phyloP scores from a whole-genome alignment of 2,329 filamentous ascomycete species.

The Fusarium sublunatum region DNA sequence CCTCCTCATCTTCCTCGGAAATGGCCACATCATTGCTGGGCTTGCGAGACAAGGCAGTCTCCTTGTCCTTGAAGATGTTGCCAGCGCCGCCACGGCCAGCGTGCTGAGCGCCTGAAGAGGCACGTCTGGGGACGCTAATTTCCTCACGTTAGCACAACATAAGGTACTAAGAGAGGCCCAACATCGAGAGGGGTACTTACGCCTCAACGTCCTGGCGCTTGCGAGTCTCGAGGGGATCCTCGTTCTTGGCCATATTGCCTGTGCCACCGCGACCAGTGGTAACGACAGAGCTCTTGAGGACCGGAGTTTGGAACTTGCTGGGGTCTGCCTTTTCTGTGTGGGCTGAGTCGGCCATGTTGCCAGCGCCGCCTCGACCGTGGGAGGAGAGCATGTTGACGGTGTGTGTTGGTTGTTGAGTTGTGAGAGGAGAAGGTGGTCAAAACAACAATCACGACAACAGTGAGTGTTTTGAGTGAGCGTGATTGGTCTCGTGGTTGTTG shows the following conservation, averaged over 20 bases:
- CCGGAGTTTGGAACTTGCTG: slow-evolving; percentile 81
- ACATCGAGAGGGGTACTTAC: slow-evolving; percentile 57
- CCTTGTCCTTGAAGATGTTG: slow-evolving; percentile 69
- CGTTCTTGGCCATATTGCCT: slow-evolving; percentile 85
- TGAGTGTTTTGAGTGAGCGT: slow-evolving; percentile 1
- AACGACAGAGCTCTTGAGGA: slow-evolving; percentile 83
- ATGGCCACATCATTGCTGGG: slow-evolving; percentile 49
- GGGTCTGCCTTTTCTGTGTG: slow-evolving; percentile 64
- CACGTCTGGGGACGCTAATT: slow-evolving; percentile 63
- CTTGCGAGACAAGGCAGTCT: slow-evolving; percentile 50
- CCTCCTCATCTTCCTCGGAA: slow-evolving; percentile 38
- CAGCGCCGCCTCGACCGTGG: slow-evolving; percentile 82
- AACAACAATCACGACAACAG: not conserved
- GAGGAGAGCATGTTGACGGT: slow-evolving; percentile 62
- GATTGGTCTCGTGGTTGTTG: not conserved
- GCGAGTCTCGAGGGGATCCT: slow-evolving; percentile 78
- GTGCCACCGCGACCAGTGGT: slow-evolving; percentile 90
- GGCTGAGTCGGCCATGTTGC: slow-evolving; percentile 72
- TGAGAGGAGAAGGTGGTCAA: not conserved
- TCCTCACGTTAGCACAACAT: slow-evolving; percentile 15
- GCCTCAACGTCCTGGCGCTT: slow-evolving; percentile 84
- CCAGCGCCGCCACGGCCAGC: slow-evolving; percentile 80
- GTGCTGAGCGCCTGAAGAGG: slow-evolving; percentile 70
- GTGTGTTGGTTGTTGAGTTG: not conserved
- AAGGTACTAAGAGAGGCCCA: not conserved